Evolutionary conservation across 805 yeast genomes (phyloP).

Genomic region (Yarrowia sp.): DNA sequence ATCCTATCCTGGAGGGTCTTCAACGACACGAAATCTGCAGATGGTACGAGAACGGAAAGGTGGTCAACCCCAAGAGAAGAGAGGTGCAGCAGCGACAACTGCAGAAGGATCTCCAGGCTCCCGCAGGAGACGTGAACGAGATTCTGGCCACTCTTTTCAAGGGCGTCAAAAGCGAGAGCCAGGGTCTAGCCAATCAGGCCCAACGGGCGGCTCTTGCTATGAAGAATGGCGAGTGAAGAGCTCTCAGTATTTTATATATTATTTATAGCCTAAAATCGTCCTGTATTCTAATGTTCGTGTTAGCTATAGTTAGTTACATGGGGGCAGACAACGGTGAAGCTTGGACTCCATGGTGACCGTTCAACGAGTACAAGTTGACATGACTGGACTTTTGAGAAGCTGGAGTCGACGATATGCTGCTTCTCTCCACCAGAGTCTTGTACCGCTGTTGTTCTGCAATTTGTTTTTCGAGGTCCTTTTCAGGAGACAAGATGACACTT

Average conservation of each 20-base stretch:
- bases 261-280: constrained; percentile 12
- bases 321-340: constrained; percentile 19
- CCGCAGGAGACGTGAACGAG: constrained; percentile 5
- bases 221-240: constrained; percentile 27
- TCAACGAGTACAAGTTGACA: constrained; percentile 12
- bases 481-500: constrained; percentile 27
- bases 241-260: constrained; percentile 7
- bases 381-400: constrained; percentile 19
- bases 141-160: constrained; percentile 24
- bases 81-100: constrained; percentile 16
- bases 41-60: constrained; percentile 38
- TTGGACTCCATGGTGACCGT: background rate
- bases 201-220: constrained; percentile 31
- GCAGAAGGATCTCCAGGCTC: constrained; percentile 6
- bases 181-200: constrained; percentile 35
- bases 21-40: constrained; percentile 50
- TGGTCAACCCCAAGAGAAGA: constrained; percentile 46
- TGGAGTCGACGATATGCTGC: constrained; percentile 15
- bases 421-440: constrained; percentile 16
- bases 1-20: constrained; percentile 72
- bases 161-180: constrained; percentile 30
- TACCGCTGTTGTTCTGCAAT: constrained; percentile 31
- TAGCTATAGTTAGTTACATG: background rate
- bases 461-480: constrained; percentile 19
- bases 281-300: background rate